These are phyloP conservation scores for Saururus chinensis DNA, from an alignment of 164 flowering plant species.

Conservation along the genomic window DNA sequence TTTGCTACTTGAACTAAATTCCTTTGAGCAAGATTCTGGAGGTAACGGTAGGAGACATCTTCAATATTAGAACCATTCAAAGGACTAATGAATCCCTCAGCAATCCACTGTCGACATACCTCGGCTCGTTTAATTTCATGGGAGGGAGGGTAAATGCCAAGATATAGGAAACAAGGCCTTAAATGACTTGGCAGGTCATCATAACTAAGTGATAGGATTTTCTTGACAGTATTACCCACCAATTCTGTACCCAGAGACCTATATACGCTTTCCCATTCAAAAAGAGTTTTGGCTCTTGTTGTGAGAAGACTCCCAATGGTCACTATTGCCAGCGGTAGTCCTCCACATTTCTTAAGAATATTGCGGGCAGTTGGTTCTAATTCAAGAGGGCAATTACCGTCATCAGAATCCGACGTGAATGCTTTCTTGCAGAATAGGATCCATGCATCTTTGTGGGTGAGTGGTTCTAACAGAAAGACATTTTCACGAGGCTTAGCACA, in stretches of 20 bases:
- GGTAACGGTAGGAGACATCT: conserved; percentile 4
- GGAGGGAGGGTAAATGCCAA: neutral
- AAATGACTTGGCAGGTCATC: conserved; percentile 1
- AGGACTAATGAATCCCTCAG: conserved; percentile 1
- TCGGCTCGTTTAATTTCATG: neutral
- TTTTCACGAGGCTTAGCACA: too few relatives aligned
- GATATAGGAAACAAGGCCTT: conserved; percentile 3
- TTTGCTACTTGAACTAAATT: conserved; percentile 10
- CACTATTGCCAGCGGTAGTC: too few relatives aligned
- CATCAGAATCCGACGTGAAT: too few relatives aligned
- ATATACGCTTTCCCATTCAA: too few relatives aligned
- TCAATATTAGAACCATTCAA: neutral
- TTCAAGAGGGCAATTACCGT: too few relatives aligned
- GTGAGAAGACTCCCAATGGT: too few relatives aligned
- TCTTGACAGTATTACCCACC: too few relatives aligned
- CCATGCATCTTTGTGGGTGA: too few relatives aligned
- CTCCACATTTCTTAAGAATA: too few relatives aligned
- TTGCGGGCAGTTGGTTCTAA: too few relatives aligned
- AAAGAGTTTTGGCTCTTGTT: neutral
- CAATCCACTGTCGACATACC: conserved; percentile 3
- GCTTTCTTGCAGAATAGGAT: too few relatives aligned
- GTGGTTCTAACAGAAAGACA: too few relatives aligned
- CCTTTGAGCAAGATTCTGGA: conserved; percentile 1
- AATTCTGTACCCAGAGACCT: conserved; percentile 3
- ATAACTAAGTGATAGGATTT: conserved; percentile 2